Evolutionary conservation across 805 yeast species (phyloP).

Genomic region (Lipomyces yamanashiensis): DNA sequence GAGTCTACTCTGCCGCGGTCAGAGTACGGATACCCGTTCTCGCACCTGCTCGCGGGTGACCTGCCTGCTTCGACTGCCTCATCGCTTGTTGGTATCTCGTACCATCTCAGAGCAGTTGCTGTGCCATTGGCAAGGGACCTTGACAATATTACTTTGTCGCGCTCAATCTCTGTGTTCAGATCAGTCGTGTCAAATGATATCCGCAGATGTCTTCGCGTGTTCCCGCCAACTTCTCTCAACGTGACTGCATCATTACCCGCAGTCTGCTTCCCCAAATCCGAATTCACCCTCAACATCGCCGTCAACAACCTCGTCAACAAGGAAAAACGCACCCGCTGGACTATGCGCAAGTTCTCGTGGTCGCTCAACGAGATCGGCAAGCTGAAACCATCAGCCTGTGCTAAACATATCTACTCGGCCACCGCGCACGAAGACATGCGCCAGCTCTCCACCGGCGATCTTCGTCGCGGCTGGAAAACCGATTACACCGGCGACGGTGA

Average conservation of each 20-base stretch:
- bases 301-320: conserved; percentile 60
- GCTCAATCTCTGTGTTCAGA: conserved; percentile 76
- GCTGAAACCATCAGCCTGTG: conserved; percentile 64
- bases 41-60: conserved; percentile 85
- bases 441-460: conserved; percentile 75
- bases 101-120: conserved; percentile 69
- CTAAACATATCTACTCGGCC: conserved; percentile 31
- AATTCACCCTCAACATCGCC: conserved; percentile 80
- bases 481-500: conserved; percentile 80
- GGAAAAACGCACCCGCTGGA: conserved; percentile 65
- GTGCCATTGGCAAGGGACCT: conserved; percentile 38
- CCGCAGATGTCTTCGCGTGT: conserved; percentile 82
- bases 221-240: conserved; percentile 92
- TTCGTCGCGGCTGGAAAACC: conserved; percentile 93
- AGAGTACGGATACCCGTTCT: conserved; percentile 87
- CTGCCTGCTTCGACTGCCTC: conserved; percentile 72
- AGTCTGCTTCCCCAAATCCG: conserved; percentile 84
- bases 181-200: conserved; percentile 82
- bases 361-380: conserved; percentile 79
- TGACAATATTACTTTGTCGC: conserved; percentile 49
- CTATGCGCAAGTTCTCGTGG: conserved; percentile 90
- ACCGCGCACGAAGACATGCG: conserved; percentile 64
- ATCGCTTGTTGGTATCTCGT: conserved; percentile 70
- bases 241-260: conserved; percentile 88
- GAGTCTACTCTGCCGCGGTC: conserved; percentile 66